Conservation (phyloP, 2,329 filamentous ascomycete genomes). For the Talaromyces sp. region DNA sequence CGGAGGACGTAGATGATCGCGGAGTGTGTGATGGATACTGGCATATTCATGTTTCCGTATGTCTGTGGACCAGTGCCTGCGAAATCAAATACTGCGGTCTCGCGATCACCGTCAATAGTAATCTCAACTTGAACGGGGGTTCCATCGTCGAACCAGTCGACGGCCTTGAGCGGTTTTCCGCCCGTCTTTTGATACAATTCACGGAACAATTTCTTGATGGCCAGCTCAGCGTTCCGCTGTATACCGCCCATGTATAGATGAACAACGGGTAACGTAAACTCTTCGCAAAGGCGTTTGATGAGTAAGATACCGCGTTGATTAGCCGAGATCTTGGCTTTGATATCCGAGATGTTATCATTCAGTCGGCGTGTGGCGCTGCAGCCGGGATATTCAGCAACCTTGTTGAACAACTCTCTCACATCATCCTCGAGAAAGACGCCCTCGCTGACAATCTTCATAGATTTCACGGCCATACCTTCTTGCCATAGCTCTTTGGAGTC, state of each 20-base stretch:
- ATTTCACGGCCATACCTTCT: conserved; percentile 56
- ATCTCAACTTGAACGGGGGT: conserved; percentile 68
- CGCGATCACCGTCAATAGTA: conserved; percentile 62
- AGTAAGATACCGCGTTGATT: conserved; percentile 78
- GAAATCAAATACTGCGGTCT: conserved; percentile 68
- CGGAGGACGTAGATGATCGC: conserved; percentile 77
- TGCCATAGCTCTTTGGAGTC: conserved; percentile 49
- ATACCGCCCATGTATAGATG: conserved; percentile 77
- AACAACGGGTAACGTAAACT: conserved; percentile 69
- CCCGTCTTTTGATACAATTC: conserved; percentile 65
- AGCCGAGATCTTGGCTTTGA: conserved; percentile 77
- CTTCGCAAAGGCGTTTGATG: conserved; percentile 66
- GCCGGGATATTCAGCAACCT: conserved; percentile 67
- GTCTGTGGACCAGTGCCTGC: conserved; percentile 70
- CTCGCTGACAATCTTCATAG: conserved; percentile 66
- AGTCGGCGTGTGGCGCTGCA: conserved; percentile 73
- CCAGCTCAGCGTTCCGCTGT: conserved; percentile 70
- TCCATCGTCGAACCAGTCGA: conserved; percentile 78
- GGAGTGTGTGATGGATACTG: conserved; percentile 69
- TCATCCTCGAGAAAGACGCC: conserved; percentile 71
- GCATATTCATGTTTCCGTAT: conserved; percentile 71
- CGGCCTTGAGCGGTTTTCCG: conserved; percentile 62
- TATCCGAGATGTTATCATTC: conserved; percentile 74
- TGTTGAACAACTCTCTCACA: conserved; percentile 64
- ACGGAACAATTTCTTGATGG: conserved; percentile 67